Percentiles rank a stretch among this genome's conserved stretches.
Evolutionary conservation across 1,284 basidiomycete genomes (phyloP).

Genomic region (Sporisorium sorghi): DNA sequence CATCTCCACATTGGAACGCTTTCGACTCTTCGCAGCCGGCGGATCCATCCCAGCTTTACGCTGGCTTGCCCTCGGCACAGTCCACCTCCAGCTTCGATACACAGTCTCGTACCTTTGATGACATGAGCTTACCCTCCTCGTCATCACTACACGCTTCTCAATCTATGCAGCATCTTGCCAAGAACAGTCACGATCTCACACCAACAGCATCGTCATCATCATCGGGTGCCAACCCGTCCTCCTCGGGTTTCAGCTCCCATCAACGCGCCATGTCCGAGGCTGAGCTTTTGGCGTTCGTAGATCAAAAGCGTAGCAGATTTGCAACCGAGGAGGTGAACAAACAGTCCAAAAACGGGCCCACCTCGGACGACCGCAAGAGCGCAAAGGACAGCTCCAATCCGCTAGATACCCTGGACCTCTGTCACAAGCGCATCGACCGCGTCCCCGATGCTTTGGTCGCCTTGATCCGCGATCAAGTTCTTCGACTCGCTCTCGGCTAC

Average conservation of each 20-base stretch:
- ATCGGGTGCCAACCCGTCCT: neutral
- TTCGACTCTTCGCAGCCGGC: conserved; percentile 21
- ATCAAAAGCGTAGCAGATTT: conserved; percentile 37
- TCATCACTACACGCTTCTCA: conserved; percentile 23
- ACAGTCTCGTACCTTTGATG: conserved; percentile 20
- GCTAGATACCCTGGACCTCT: conserved; percentile 61
- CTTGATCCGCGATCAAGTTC: conserved; percentile 53
- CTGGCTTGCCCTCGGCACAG: conserved; percentile 10
- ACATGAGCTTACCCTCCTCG: conserved; percentile 17
- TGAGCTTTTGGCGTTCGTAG: conserved; percentile 50
- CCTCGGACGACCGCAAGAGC: conserved; percentile 9
- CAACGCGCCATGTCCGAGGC: conserved; percentile 40
- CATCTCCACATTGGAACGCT: conserved; percentile 15
- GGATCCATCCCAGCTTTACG: conserved; percentile 16
- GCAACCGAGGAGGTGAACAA: neutral
- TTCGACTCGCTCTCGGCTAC: conserved; percentile 82
- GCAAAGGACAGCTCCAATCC: conserved; percentile 16
- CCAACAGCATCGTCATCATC: conserved; percentile 5
- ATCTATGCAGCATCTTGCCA: conserved; percentile 18
- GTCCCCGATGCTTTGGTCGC: conserved; percentile 51
- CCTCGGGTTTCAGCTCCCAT: conserved; percentile 4
- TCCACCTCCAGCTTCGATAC: conserved; percentile 27
- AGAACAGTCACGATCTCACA: neutral
- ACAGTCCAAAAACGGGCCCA: neutral
- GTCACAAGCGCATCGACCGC: conserved; percentile 49